phyloP scores from a whole-genome alignment of 257 asterid genomes.

The Primulina eburnea region DNA sequence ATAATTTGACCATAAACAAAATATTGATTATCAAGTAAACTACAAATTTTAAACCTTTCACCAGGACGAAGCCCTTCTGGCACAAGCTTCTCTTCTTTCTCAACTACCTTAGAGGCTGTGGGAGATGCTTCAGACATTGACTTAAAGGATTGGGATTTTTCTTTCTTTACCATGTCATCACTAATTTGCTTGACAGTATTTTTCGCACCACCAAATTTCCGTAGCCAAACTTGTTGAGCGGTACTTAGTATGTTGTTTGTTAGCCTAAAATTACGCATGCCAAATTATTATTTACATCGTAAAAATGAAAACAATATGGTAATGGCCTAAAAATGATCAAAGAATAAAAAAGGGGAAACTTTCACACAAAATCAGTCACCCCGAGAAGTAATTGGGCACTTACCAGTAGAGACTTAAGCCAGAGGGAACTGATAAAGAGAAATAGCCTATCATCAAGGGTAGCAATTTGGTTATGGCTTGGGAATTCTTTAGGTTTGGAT shows the following conservation, averaged over 20 bases:
- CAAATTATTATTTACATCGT: background rate
- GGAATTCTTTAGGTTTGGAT: constrained; percentile 79
- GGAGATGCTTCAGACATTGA: constrained; percentile 49
- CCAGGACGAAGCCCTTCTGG: constrained; percentile 76
- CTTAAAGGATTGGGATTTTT: constrained; percentile 41
- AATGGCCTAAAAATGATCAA: background rate
- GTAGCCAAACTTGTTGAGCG: constrained; percentile 84
- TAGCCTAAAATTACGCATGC: constrained; percentile 50
- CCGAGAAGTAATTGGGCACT: constrained; percentile 22
- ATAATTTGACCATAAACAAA: constrained; percentile 12
- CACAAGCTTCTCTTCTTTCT: constrained; percentile 42
- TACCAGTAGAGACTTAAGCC: constrained; percentile 98
- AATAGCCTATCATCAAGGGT: constrained; percentile 93
- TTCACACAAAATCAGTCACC: background rate
- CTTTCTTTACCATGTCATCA: constrained; percentile 45
- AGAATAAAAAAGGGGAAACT: constrained; percentile 1
- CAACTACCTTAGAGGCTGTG: constrained; percentile 28
- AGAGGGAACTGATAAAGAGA: constrained; percentile 93
- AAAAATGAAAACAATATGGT: background rate
- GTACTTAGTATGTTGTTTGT: constrained; percentile 93
- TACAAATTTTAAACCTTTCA: constrained; percentile 58
- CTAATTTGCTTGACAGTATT: constrained; percentile 49
- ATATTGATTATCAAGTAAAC: background rate
- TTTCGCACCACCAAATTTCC: constrained; percentile 85
- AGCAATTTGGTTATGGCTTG: constrained; percentile 84